Evolutionary conservation across 805 yeast genomes (phyloP).

Genomic region (Vanderwaltozyma yarrowii): DNA sequence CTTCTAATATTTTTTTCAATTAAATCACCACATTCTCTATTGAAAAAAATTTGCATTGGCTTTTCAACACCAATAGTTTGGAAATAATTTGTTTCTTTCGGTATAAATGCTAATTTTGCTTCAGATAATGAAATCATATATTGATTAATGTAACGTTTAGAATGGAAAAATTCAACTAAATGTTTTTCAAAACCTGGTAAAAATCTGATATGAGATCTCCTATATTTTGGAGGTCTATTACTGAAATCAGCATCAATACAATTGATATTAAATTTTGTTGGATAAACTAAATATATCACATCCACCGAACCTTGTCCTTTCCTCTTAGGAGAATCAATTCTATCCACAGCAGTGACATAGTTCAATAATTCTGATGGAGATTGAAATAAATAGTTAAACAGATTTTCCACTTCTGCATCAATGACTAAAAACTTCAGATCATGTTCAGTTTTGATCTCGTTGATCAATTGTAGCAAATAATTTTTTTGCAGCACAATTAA

Average conservation of each 20-base stretch:
- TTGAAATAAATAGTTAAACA: constrained; percentile 37
- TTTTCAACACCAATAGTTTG: constrained; percentile 47
- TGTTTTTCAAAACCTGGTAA: constrained; percentile 44
- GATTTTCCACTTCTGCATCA: constrained; percentile 43
- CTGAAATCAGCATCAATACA: constrained; percentile 71
- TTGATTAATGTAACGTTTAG: constrained; percentile 23
- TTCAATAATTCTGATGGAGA: constrained; percentile 36
- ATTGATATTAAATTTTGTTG: constrained; percentile 53
- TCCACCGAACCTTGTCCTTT: constrained; percentile 55
- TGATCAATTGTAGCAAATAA: not conserved
- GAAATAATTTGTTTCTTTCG: constrained; percentile 63
- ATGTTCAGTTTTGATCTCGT: constrained; percentile 33
- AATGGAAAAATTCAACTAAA: constrained; percentile 21
- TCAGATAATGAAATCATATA: constrained; percentile 28
- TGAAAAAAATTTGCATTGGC: constrained; percentile 67
- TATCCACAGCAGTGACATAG: constrained; percentile 53
- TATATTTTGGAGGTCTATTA: constrained; percentile 59
- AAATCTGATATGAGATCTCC: constrained; percentile 61
- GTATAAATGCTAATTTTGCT: constrained; percentile 42
- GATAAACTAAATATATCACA: constrained; percentile 72
- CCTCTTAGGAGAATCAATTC: constrained; percentile 46
- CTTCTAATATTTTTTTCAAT: constrained; percentile 47
- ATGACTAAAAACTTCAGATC: constrained; percentile 43
- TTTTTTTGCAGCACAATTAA: constrained; percentile 1
- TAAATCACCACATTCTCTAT: constrained; percentile 48